Percentiles rank a stretch among this genome's conserved stretches.
These are phyloP conservation scores for Colletotrichum sp. DNA, from an alignment of 2,329 filamentous ascomycete species.

Conservation along the genomic window DNA sequence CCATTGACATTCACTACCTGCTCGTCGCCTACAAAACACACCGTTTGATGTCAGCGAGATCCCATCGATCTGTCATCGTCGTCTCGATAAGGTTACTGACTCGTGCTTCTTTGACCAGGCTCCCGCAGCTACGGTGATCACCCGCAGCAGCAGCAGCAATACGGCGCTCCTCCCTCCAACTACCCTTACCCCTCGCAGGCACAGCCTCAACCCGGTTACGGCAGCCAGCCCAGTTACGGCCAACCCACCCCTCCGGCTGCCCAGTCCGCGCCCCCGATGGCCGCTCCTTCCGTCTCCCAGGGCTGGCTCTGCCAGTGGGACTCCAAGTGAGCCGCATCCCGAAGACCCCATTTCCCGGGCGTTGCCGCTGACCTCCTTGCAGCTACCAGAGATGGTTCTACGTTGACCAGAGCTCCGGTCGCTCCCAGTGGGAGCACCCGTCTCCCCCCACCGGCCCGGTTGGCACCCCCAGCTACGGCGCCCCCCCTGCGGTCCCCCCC, in stretches of 20 bases:
- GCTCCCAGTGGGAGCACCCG: conserved; percentile 69
- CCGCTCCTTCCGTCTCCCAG: conserved; percentile 45
- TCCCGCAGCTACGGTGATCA: conserved; percentile 20
- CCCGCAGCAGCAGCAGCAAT: conserved; percentile 23
- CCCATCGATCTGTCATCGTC: neutral
- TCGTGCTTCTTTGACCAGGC: conserved; percentile 7
- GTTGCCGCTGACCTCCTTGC: neutral
- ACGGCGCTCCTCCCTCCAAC: conserved; percentile 21
- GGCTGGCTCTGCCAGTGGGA: conserved; percentile 72
- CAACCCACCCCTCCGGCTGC: conserved; percentile 21
- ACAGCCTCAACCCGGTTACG: conserved; percentile 21
- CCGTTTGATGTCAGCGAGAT: neutral
- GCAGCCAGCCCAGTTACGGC: conserved; percentile 19
- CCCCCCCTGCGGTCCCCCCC: conserved; percentile 4
- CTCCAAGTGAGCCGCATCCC: conserved; percentile 36
- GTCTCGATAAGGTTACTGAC: conserved; percentile 18
- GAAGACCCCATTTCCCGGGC: neutral
- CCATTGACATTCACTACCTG: neutral
- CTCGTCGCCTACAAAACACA: neutral
- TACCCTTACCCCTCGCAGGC: conserved; percentile 21
- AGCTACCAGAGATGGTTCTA: conserved; percentile 67
- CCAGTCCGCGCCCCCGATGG: conserved; percentile 36
- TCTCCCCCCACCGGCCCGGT: conserved; percentile 15
- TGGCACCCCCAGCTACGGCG: conserved; percentile 7
- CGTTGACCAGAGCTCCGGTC: conserved; percentile 64